These are phyloP conservation scores for Rubia tinctorum DNA, from an alignment of 305 asterid species.

Conservation along the genomic window DNA sequence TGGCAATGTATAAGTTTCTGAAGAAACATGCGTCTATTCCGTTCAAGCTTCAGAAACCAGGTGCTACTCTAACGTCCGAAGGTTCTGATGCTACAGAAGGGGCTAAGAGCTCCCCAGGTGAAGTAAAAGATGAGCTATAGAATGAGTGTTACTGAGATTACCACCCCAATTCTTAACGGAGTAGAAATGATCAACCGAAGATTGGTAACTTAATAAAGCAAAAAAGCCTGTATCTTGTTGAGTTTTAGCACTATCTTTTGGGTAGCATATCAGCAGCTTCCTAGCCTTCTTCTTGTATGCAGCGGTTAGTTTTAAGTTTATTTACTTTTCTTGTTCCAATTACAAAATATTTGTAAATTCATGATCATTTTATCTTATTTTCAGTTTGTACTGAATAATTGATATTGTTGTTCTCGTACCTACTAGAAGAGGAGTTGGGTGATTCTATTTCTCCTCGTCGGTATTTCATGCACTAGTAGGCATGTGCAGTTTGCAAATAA, in stretches of 20 bases:
- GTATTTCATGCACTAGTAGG: too few species aligned
- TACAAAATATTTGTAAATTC: not conserved
- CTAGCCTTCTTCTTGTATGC: constrained; percentile 7
- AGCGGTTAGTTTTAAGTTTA: not conserved
- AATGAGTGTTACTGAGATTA: constrained; percentile 18
- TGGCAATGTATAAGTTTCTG: constrained; percentile 71
- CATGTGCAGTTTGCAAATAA: too few species aligned
- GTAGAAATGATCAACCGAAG: not conserved
- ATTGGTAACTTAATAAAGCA: constrained; percentile 5
- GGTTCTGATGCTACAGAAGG: constrained; percentile 35
- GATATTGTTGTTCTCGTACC: not conserved
- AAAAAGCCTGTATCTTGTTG: not conserved
- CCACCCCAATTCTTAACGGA: not conserved
- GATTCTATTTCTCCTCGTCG: too few species aligned
- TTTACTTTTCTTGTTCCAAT: not conserved
- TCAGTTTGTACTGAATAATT: not conserved
- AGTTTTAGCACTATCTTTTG: not conserved
- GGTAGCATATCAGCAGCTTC: not conserved
- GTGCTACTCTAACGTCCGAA: constrained; percentile 30
- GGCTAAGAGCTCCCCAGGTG: constrained; percentile 23
- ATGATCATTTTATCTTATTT: not conserved
- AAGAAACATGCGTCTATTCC: constrained; percentile 83
- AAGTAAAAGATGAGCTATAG: constrained; percentile 68
- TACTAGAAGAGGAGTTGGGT: too few species aligned
- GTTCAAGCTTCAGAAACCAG: constrained; percentile 69